A percentile compares a stretch with the other conserved stretches of the same genome.
phyloP scores from a whole-genome alignment of 2,329 filamentous ascomycete genomes.

The Colletotrichum lupini region DNA sequence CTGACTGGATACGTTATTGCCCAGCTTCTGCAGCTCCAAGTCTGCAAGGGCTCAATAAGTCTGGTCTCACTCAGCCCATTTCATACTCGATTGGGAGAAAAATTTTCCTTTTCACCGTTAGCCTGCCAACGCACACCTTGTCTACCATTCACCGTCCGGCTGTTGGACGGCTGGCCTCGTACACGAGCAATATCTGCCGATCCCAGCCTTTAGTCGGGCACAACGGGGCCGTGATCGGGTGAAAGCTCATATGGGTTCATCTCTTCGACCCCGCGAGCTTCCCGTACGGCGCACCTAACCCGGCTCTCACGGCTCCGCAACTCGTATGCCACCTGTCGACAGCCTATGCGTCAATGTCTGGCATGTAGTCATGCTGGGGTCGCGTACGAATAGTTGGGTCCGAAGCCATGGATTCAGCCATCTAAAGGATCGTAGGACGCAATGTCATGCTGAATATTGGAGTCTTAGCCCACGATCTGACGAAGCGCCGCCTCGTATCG shows the following conservation, averaged over 20 bases:
- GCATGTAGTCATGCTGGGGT: not conserved
- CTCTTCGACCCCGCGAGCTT: not conserved
- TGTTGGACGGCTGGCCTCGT: conserved; percentile 3
- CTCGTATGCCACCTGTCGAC: conserved; percentile 9
- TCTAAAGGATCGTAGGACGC: not conserved
- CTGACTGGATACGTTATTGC: conserved; percentile 1
- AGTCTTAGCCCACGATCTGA: not conserved
- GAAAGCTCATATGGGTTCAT: not conserved
- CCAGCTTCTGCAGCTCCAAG: conserved; percentile 23
- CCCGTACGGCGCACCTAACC: not conserved
- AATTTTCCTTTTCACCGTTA: conserved; percentile 15
- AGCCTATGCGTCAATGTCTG: not conserved
- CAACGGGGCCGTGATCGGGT: not conserved
- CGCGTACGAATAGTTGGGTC: not conserved
- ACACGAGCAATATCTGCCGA: conserved; percentile 13
- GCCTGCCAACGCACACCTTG: conserved; percentile 28
- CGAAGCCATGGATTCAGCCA: conserved; percentile 13
- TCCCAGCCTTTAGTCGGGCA: conserved; percentile 20
- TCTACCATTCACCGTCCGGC: conserved; percentile 5
- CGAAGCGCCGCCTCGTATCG: conserved; percentile 27
- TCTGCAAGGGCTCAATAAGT: conserved; percentile 23
- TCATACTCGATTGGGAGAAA: conserved; percentile 7
- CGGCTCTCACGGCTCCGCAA: not conserved
- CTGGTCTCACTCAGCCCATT: conserved; percentile 31
- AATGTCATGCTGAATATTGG: conserved; percentile 5